phyloP scores from a whole-genome alignment of 202 grass and related monocot species.

The Panicum hallii region DNA sequence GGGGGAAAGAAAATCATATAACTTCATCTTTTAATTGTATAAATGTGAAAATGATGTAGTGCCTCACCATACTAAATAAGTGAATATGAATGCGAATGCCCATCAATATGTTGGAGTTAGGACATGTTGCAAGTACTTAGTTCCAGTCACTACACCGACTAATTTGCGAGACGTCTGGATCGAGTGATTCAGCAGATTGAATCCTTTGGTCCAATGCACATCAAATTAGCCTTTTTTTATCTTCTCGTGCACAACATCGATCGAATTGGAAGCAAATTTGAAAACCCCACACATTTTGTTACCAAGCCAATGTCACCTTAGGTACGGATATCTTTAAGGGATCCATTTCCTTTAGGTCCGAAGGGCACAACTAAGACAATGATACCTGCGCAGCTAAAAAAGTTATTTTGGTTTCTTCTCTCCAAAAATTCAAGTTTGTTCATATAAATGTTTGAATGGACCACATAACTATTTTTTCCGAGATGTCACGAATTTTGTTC shows the following conservation, averaged over 20 bases:
- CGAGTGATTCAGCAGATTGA: background rate
- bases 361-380: background rate
- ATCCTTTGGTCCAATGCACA: background rate
- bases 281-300: background rate
- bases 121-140: no score
- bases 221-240: background rate
- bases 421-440: background rate
- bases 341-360: background rate
- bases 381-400: background rate
- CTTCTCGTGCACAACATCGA: background rate
- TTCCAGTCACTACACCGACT: no score
- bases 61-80: no score
- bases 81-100: no score
- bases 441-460: background rate
- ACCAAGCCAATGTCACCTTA: background rate
- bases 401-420: background rate
- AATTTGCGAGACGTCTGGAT: background rate
- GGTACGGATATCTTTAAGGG: background rate
- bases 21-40: no score
- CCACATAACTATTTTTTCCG: background rate
- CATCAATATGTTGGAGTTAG: no score
- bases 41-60: no score
- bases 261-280: background rate
- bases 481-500: background rate
- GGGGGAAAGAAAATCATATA: no score